These are phyloP conservation scores for Tulasnella sp. DNA, from an alignment of 768 basidiomycete genomes.

Conservation along the genomic window DNA sequence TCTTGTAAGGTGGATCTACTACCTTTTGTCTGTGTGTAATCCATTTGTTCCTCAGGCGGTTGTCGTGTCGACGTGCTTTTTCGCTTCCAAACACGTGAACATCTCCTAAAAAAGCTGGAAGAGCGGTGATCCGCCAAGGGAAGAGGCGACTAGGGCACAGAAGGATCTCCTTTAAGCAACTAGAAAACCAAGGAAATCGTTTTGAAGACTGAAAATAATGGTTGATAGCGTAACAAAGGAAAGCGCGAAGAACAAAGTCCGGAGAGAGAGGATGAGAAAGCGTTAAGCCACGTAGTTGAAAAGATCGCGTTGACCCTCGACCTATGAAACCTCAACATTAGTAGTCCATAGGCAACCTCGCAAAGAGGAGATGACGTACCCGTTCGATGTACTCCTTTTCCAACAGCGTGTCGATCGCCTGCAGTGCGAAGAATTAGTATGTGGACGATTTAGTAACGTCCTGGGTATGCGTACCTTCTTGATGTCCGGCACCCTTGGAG, in stretches of 20 bases:
- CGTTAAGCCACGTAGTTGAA: conserved; percentile 63
- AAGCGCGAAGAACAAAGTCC: background rate
- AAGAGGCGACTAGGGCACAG: no score
- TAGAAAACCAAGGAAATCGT: background rate
- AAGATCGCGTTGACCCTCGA: conserved; percentile 76
- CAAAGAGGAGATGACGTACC: conserved; percentile 30
- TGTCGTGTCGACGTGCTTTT: background rate
- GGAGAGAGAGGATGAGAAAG: background rate
- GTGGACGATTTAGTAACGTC: conserved; percentile 19
- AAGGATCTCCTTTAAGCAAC: background rate
- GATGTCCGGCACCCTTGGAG: conserved; percentile 91
- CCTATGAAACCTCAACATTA: background rate
- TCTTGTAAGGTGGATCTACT: background rate
- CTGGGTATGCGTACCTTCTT: conserved; percentile 61
- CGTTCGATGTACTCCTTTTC: conserved; percentile 99
- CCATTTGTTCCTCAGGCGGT: background rate
- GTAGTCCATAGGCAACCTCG: background rate
- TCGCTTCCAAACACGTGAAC: background rate
- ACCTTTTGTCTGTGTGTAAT: background rate
- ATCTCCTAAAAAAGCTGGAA: no score
- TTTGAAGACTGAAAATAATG: background rate
- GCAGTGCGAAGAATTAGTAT: no score
- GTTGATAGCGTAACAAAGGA: background rate
- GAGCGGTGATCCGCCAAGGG: no score
- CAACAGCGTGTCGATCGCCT: conserved; percentile 75